Conservation (phyloP, 2,329 filamentous ascomycete species). For the Oidium heveae region DNA sequence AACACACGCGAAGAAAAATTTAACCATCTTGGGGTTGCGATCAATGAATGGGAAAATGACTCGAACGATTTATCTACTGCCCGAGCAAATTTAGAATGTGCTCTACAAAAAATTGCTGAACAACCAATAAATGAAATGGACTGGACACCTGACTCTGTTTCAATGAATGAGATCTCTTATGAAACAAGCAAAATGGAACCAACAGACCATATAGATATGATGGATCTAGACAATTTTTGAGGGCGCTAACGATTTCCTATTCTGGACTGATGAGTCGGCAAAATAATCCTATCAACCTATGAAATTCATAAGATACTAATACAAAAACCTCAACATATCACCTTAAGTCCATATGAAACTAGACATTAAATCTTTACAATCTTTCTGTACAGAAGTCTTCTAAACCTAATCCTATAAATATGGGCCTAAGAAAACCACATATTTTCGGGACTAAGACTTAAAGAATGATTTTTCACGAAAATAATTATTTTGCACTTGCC, state of each 20-base stretch:
- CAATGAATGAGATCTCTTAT: constrained; percentile 6
- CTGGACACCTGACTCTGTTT: constrained; percentile 13
- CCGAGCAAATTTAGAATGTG: constrained; percentile 7
- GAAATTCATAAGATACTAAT: not conserved
- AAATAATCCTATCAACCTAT: not conserved
- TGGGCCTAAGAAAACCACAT: not conserved
- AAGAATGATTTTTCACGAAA: no score
- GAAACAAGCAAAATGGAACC: constrained; percentile 2
- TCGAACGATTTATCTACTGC: constrained; percentile 5
- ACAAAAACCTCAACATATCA: not conserved
- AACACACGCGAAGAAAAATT: constrained; percentile 9
- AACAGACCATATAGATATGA: constrained; percentile 5
- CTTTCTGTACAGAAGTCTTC: not conserved
- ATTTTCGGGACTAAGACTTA: no score
- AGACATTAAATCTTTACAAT: not conserved
- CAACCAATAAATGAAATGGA: constrained; percentile 13
- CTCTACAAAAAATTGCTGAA: constrained; percentile 11
- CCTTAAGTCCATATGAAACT: not conserved
- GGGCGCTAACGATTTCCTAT: not conserved
- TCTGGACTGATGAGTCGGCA: not conserved
- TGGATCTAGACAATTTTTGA: constrained; percentile 9
- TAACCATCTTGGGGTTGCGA: constrained; percentile 6
- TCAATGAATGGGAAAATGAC: constrained; percentile 9
- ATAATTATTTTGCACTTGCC: no score
- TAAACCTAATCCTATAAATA: not conserved